These are phyloP conservation scores for Sporothrix pallida DNA, from an alignment of 2,329 filamentous ascomycete species.

Conservation along the genomic window DNA sequence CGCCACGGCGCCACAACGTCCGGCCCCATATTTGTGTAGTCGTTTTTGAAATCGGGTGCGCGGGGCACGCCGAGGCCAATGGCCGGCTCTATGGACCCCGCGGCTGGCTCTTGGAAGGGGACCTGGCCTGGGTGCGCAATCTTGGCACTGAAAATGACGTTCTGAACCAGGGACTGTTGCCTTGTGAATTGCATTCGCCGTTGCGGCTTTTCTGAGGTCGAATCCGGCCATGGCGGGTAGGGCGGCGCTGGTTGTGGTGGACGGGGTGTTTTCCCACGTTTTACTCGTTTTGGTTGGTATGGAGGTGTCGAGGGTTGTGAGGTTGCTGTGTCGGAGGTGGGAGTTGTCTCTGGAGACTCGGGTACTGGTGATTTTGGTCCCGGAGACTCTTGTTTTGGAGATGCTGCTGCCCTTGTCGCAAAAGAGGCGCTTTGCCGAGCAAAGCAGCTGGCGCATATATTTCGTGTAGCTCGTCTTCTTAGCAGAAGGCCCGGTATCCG, in stretches of 20 bases:
- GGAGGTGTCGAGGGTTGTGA: background rate
- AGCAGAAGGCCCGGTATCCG: background rate
- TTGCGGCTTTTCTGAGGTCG: too few relatives aligned
- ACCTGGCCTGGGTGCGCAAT: background rate
- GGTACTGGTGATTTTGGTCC: too few relatives aligned
- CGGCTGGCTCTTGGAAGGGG: background rate
- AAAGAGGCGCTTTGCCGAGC: background rate
- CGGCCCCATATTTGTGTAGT: slow-evolving; percentile 32
- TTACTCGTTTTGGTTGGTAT: background rate
- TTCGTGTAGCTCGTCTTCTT: background rate
- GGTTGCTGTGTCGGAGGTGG: background rate
- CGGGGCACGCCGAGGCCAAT: slow-evolving; percentile 8
- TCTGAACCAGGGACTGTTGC: slow-evolving; percentile 4
- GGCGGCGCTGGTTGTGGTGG: slow-evolving; percentile 29
- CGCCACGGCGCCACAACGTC: slow-evolving; percentile 28
- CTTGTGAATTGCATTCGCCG: background rate
- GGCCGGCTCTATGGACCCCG: background rate
- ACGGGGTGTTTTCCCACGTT: background rate
- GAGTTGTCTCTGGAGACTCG: background rate
- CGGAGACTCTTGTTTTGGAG: background rate
- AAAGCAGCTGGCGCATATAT: slow-evolving; percentile 7
- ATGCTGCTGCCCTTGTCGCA: background rate
- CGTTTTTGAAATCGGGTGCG: slow-evolving; percentile 19
- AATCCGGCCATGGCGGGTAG: slow-evolving; percentile 30
- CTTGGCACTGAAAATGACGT: background rate